Percentiles rank a stretch among this genome's conserved stretches.
Conservation (phyloP, 495 filamentous ascomycete genomes). For the Penicillium atrosanguineum region DNA sequence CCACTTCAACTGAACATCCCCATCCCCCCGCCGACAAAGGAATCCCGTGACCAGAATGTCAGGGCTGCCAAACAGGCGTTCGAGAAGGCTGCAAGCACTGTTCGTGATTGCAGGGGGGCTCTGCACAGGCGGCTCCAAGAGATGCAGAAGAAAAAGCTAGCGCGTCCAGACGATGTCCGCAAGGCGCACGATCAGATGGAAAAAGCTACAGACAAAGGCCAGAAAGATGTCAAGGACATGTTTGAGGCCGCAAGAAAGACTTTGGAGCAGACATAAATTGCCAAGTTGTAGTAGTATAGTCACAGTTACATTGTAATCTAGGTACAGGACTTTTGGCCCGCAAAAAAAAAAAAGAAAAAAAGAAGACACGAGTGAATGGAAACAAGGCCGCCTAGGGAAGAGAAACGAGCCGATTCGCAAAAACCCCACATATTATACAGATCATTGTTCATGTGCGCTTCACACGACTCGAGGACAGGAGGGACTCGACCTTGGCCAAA, state of each 20-base stretch:
- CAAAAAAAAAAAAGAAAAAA: slow-evolving; percentile 1
- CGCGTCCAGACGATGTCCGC: slow-evolving; percentile 63
- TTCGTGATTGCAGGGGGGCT: slow-evolving; percentile 53
- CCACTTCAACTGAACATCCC: slow-evolving; percentile 68
- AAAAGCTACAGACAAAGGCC: slow-evolving; percentile 68
- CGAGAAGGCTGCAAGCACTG: slow-evolving; percentile 52
- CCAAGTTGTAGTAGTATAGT: slow-evolving; percentile 13
- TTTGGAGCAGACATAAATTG: slow-evolving; percentile 43
- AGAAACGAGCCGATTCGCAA: slow-evolving; percentile 8
- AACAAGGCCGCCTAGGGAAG: background rate
- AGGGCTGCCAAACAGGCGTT: slow-evolving; percentile 58
- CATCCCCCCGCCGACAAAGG: slow-evolving; percentile 67
- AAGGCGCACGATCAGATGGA: slow-evolving; percentile 69
- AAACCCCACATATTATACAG: slow-evolving; percentile 29
- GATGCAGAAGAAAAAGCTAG: slow-evolving; percentile 54
- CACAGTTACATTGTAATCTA: slow-evolving; percentile 20
- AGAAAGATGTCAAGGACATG: slow-evolving; percentile 62
- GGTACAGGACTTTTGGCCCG: slow-evolving; percentile 6
- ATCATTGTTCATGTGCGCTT: slow-evolving; percentile 26
- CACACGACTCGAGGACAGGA: slow-evolving; percentile 31
- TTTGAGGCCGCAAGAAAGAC: slow-evolving; percentile 65
- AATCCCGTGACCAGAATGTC: slow-evolving; percentile 53
- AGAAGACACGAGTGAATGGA: background rate
- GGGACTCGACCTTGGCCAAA: slow-evolving; percentile 42
- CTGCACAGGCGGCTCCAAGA: slow-evolving; percentile 66